phyloP scores from a whole-genome alignment of 306 rosid species.

The Cucurbita pepo region DNA sequence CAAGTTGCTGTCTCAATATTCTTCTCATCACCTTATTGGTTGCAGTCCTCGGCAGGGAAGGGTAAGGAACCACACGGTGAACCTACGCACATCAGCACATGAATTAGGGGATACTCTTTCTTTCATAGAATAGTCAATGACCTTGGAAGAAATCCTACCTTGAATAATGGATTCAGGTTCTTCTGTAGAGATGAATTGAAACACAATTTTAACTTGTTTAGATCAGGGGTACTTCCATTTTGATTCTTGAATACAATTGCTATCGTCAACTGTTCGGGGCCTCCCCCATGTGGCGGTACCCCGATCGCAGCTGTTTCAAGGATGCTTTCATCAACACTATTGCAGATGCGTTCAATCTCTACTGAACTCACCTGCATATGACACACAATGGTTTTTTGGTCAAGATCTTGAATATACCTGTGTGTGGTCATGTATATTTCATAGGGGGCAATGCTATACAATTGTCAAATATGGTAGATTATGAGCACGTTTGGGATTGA shows the following conservation, averaged over 20 bases:
- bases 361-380: constrained; percentile 72
- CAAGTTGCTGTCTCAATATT: constrained; percentile 51
- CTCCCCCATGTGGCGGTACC: constrained; percentile 66
- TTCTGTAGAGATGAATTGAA: constrained; percentile 81
- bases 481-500: background rate
- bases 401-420: background rate
- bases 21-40: constrained; percentile 92
- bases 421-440: background rate
- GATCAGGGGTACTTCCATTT: constrained; percentile 15
- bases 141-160: constrained; percentile 32
- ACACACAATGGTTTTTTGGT: background rate
- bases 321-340: constrained; percentile 37
- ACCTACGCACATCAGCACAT: constrained; percentile 30
- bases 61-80: constrained; percentile 35
- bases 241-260: constrained; percentile 58
- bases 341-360: constrained; percentile 89
- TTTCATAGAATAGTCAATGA: background rate
- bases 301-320: constrained; percentile 93
- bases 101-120: too few relatives aligned
- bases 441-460: background rate
- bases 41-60: constrained; percentile 81
- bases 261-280: constrained; percentile 71
- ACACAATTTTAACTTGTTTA: constrained; percentile 29
- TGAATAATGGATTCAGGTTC: constrained; percentile 74
- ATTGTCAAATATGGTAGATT: background rate